These are phyloP conservation scores for Tricholoma sp. DNA, from an alignment of 768 basidiomycete species.

Conservation along the genomic window DNA sequence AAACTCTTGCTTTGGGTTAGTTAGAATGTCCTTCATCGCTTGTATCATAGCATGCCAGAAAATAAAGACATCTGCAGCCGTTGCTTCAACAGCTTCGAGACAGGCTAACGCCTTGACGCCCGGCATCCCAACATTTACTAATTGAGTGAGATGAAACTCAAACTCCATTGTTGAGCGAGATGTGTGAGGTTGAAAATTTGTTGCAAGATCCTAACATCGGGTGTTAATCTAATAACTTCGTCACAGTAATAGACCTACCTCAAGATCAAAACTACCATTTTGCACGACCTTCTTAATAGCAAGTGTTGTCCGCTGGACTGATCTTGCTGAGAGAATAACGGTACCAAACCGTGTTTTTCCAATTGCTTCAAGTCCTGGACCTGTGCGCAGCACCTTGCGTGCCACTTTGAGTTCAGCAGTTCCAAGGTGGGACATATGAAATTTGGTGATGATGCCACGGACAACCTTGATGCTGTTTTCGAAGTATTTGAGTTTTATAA, in stretches of 20 bases:
- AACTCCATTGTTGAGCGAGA: no score
- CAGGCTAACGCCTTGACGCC: conserved; percentile 18
- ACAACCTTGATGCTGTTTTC: conserved; percentile 1
- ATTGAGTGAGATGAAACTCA: no score
- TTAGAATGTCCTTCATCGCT: no score
- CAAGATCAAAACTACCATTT: no score
- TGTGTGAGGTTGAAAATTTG: not conserved
- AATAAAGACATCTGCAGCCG: conserved; percentile 20
- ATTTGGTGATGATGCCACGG: not conserved
- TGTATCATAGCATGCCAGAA: conserved; percentile 17
- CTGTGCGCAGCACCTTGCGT: not conserved
- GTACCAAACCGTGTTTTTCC: not conserved
- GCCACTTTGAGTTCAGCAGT: conserved; percentile 2
- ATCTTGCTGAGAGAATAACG: not conserved
- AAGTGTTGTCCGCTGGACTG: not conserved
- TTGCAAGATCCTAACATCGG: not conserved
- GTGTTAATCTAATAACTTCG: not conserved
- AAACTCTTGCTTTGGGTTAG: conserved; percentile 5
- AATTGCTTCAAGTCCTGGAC: conserved; percentile 1
- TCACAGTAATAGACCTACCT: not conserved
- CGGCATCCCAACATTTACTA: conserved; percentile 4
- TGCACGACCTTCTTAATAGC: not conserved
- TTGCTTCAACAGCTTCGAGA: conserved; percentile 24
- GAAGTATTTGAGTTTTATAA: conserved; percentile 19
- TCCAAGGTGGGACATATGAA: conserved; percentile 1